phyloP scores from a whole-genome alignment of 2,329 filamentous ascomycete genomes.

The Calonectria fujianensis region DNA sequence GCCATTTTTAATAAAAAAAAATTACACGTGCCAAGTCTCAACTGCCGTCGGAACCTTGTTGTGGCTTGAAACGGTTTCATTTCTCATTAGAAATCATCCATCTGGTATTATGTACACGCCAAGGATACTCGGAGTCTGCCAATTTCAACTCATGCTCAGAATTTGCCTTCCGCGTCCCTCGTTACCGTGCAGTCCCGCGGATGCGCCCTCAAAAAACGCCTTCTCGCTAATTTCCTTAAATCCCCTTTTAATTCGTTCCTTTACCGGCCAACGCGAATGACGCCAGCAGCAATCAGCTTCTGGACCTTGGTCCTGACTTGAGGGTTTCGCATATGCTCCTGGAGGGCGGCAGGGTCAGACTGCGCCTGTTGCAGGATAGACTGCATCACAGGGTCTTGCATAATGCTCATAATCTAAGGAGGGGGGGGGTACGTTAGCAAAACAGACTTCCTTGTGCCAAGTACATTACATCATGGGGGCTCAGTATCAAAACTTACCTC shows the following conservation, averaged over 20 bases:
- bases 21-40: slow-evolving; percentile 14
- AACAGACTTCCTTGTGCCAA: background rate
- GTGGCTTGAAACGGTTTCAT: slow-evolving; percentile 52
- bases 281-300: slow-evolving; percentile 94
- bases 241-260: slow-evolving; percentile 9
- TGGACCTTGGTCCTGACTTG: slow-evolving; percentile 91
- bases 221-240: slow-evolving; percentile 41
- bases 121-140: slow-evolving; percentile 48
- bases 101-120: slow-evolving; percentile 56
- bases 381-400: slow-evolving; percentile 98
- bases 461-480: background rate
- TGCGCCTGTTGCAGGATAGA: slow-evolving; percentile 97
- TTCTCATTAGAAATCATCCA: slow-evolving; percentile 57
- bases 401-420: slow-evolving; percentile 85
- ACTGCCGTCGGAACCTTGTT: slow-evolving; percentile 25
- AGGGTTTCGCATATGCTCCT: slow-evolving; percentile 98
- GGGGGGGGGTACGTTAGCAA: slow-evolving; percentile 52
- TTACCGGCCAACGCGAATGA: slow-evolving; percentile 83
- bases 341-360: slow-evolving; percentile 90
- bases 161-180: slow-evolving; percentile 40
- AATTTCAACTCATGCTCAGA: slow-evolving; percentile 49
- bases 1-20: background rate
- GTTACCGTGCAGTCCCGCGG: slow-evolving; percentile 42
- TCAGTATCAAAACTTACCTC: slow-evolving; percentile 77
- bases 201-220: slow-evolving; percentile 43